Evolutionary conservation across 352 stramenopile genomes (phyloP), one percentile per base, ranked within the genome.

Genomic region (Phytophthora vignae): DNA sequence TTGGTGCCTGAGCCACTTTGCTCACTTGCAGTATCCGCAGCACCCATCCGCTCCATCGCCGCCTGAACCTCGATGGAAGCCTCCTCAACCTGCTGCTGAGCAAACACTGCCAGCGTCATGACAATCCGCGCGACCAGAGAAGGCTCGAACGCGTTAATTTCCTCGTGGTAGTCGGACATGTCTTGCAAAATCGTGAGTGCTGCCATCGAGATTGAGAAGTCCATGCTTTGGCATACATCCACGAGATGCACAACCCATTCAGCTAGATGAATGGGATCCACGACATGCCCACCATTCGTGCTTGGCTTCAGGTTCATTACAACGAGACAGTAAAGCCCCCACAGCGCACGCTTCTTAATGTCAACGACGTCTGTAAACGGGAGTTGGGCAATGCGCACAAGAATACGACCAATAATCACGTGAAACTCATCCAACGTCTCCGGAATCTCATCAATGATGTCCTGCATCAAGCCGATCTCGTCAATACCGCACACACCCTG

Each of bases 81-180:
- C 75, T 95, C 87, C 76, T 96, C 90, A 9, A 96, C 87, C 71
- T 96, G 90, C 46, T 95, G 90, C 49, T 96, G 90, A 3, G 89
- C 90, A 44, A 95, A 93, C 1, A 96, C 85, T 3, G 90, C 87
- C 4, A 96, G 73, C 15, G 90, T 94, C 88, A 96, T 95, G 4
- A 96, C 84, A 21, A 96, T 95, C n/a, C 88, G 84, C n/a, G 82
- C 81, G 0, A 93, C 75, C 11, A 95, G 74, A 1, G 79, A 78
- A 9, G 90, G 77, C 31, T 96, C 88, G 21, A 95, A 79, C 5
- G 67, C 74, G 44, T 91, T 82, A 25, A 96, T 86, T 46, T 87
- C 79, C 42, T 84, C 77, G 60, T 96, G 87, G 46, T 87, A 95
- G 31, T 93, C 82, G 0, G 89, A 83, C 54, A 96, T 68, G 46